These are phyloP conservation scores for Fraxinus latifolia DNA, from an alignment of 305 asterid species.

Conservation along the genomic window DNA sequence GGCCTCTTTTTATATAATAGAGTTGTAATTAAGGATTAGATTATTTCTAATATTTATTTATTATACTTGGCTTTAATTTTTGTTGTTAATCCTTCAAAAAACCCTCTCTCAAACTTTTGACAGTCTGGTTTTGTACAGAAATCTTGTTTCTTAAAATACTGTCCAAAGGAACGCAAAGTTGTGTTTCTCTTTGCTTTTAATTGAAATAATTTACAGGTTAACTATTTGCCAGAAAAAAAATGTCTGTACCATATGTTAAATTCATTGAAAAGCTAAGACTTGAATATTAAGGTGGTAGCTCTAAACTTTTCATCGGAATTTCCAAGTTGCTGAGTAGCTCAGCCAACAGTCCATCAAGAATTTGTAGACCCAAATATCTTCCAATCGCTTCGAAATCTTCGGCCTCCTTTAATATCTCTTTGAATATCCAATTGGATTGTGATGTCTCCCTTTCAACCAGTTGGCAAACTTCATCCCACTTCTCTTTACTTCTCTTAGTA, in stretches of 20 bases:
- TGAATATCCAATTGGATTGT: slow-evolving; percentile 38
- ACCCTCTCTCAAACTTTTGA: neutral
- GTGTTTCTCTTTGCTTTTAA: neutral
- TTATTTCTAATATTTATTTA: neutral
- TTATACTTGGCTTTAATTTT: neutral
- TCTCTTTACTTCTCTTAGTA: slow-evolving; percentile 19
- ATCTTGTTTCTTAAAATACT: neutral
- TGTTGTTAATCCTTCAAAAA: neutral
- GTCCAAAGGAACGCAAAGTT: neutral
- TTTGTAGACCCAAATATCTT: slow-evolving; percentile 33
- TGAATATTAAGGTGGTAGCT: neutral
- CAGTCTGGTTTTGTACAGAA: neutral
- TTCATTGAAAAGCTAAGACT: neutral
- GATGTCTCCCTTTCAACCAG: slow-evolving; percentile 42
- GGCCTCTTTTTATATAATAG: neutral
- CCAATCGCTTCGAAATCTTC: slow-evolving; percentile 36
- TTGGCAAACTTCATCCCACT: slow-evolving; percentile 40
- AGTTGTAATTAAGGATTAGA: neutral
- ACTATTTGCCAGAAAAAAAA: neutral
- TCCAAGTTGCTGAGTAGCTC: slow-evolving; percentile 38
- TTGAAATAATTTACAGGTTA: neutral
- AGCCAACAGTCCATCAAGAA: slow-evolving; percentile 46
- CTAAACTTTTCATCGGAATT: neutral
- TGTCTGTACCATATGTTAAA: neutral
- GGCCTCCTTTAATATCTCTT: slow-evolving; percentile 25